phyloP scores from a whole-genome alignment of 257 asterid species.

The Nicotiana benthamiana region DNA sequence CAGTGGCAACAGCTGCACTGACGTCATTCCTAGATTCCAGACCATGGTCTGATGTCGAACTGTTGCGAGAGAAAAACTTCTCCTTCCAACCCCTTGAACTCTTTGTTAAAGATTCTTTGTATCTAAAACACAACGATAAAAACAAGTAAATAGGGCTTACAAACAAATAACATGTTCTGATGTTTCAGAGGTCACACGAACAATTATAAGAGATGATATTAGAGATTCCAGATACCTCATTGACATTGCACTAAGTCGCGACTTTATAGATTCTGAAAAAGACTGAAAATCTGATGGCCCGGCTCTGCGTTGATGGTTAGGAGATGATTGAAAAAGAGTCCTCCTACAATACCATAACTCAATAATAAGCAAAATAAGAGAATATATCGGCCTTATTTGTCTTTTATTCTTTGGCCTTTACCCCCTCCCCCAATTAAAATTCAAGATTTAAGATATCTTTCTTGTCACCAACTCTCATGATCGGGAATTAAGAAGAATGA shows the following conservation, averaged over 20 bases:
- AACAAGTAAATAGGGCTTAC: background rate
- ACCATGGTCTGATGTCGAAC: slow-evolving; percentile 30
- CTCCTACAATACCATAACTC: slow-evolving; percentile 19
- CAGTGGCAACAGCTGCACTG: slow-evolving; percentile 28
- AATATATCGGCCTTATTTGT: background rate
- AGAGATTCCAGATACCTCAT: slow-evolving; percentile 36
- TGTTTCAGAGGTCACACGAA: background rate
- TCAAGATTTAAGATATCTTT: background rate
- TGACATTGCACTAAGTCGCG: slow-evolving; percentile 69
- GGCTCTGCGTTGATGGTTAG: slow-evolving; percentile 61
- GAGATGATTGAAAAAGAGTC: slow-evolving; percentile 48
- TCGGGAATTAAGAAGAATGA: background rate
- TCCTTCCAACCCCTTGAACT: slow-evolving; percentile 97
- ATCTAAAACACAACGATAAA: slow-evolving; percentile 23
- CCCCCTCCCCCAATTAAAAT: background rate
- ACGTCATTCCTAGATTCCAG: slow-evolving; percentile 42
- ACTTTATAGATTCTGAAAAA: slow-evolving; percentile 65
- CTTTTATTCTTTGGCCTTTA: background rate
- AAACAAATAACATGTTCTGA: background rate
- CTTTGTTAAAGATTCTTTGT: slow-evolving; percentile 77
- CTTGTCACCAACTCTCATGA: background rate
- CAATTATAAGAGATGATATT: background rate
- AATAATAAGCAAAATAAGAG: slow-evolving; percentile 8
- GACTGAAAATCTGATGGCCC: slow-evolving; percentile 83
- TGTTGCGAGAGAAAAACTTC: slow-evolving; percentile 71